These are phyloP conservation scores for Monoraphidium neglectum DNA, from an alignment of 139 green algal species.

Conservation along the genomic window DNA sequence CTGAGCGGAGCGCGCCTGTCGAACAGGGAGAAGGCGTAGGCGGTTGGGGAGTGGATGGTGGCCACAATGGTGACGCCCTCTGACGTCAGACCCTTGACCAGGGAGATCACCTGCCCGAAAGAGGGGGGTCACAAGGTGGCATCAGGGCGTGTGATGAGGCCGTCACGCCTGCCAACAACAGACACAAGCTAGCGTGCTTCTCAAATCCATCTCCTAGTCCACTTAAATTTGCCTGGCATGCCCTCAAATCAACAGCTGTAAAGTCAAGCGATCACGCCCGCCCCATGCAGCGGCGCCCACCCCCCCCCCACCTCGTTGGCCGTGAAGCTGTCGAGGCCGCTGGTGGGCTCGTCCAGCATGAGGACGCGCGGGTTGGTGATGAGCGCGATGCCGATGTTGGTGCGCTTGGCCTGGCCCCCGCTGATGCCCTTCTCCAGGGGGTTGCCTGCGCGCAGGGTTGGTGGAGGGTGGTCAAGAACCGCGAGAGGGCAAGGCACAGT, in stretches of 20 bases:
- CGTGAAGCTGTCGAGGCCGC: slow-evolving; percentile 70
- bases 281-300: slow-evolving; percentile 35
- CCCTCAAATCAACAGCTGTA: not conserved
- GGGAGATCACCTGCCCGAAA: slow-evolving; percentile 24
- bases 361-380: slow-evolving; percentile 69
- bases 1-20: slow-evolving; percentile 59
- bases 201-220: too few relatives aligned
- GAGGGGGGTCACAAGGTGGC: not conserved
- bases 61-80: slow-evolving; percentile 58
- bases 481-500: not conserved
- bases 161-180: not conserved
- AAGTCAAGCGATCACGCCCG: not conserved
- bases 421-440: slow-evolving; percentile 60
- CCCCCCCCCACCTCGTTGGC: slow-evolving; percentile 63
- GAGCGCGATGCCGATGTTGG: slow-evolving; percentile 68
- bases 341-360: slow-evolving; percentile 76
- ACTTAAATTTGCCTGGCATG: not conserved
- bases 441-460: slow-evolving; percentile 46
- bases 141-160: not conserved
- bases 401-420: slow-evolving; percentile 67
- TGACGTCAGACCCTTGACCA: slow-evolving; percentile 31
- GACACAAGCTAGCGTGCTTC: not conserved
- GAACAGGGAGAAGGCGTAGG: slow-evolving; percentile 78
- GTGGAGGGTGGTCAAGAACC: not conserved
- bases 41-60: slow-evolving; percentile 75